Base-by-base conservation (phyloP, 768 basidiomycete genomes). In the Rhizopogon salebrosus region DNA sequence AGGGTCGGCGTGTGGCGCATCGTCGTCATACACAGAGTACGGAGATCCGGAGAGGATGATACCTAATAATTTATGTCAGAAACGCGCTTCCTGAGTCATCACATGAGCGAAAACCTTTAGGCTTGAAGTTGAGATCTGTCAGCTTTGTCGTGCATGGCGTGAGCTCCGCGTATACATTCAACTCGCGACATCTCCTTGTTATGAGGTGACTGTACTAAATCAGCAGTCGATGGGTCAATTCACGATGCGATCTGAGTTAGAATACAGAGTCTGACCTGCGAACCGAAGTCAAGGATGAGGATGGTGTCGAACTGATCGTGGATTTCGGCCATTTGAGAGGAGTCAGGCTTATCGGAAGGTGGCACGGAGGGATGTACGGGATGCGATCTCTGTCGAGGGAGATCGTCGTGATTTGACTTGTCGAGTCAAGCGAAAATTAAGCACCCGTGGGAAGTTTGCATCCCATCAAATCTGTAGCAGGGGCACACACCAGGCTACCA, bases 11-110 rank as follows among this genome's bases (percentile, higher is more conserved):
- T 94, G 93, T 22, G 97, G 95, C 4, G 97, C 86, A 57, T 84
- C 95, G 26, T 80, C 70, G 58, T 95, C 97, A 69, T 98, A 98
- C 18, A 98, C 97, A 29, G 95, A 98, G 72, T 95, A 98, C 0
- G 97, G 97, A 1, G 97, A 98, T 39, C 97, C 97, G 36, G 95
- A 98, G 36, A 99, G 79, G 62, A 98, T 98, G 67, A 99, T 87
- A 53, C 95, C 95, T 88, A 56, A 41, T 29, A 22, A 13, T 8
- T 10, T 20, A 27, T 6, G 49, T 46, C 26, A 43, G 38, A 36
- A 31, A 18, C 6, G 18, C 13, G 38, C 35, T 24, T 34, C 55
- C 16, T 16, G 8, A 9, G 41, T 14, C 9, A 8, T 41, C 0
- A n/a, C 14, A 40, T 41, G 11, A n/a, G 24, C 35, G 41, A 60